Evolutionary conservation across 257 asterid species (phyloP).

Genomic region (Nicotiana tabacum): DNA sequence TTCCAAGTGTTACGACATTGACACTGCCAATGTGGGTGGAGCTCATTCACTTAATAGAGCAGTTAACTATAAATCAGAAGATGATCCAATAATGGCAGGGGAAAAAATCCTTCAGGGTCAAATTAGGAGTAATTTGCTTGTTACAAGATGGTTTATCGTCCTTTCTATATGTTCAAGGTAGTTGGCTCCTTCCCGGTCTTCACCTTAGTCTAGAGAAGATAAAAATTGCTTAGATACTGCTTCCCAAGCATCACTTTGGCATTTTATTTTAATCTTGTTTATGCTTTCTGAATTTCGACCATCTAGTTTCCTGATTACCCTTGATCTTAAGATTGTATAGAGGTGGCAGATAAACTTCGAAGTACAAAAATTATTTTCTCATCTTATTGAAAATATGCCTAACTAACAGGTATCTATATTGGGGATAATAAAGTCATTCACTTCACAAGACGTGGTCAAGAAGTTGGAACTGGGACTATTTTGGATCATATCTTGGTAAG

Average conservation of each 20-base stretch:
- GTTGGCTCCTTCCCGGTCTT: not conserved
- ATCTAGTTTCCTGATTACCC: not conserved
- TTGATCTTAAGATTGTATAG: not conserved
- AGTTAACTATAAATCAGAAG: not conserved
- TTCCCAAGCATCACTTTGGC: not conserved
- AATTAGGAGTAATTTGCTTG: not conserved
- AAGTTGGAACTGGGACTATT: conserved; percentile 82
- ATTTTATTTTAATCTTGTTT: not conserved
- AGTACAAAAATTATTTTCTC: not conserved
- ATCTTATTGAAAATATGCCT: not conserved
- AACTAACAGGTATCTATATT: conserved; percentile 55
- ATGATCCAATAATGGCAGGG: not conserved
- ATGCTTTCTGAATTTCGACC: not conserved
- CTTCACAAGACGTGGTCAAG: conserved; percentile 95
- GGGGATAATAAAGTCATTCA: conserved; percentile 81
- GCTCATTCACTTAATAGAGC: not conserved
- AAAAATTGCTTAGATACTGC: not conserved
- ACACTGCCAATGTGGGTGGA: not conserved
- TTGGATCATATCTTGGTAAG: conserved; percentile 66
- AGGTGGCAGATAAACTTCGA: not conserved
- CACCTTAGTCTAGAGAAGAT: not conserved
- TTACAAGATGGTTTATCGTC: not conserved
- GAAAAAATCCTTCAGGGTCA: not conserved
- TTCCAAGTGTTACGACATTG: not conserved
- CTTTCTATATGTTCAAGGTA: not conserved